phyloP scores from a whole-genome alignment of 192 early-diverging fungal genomes.

The Entrophospora sp. region DNA sequence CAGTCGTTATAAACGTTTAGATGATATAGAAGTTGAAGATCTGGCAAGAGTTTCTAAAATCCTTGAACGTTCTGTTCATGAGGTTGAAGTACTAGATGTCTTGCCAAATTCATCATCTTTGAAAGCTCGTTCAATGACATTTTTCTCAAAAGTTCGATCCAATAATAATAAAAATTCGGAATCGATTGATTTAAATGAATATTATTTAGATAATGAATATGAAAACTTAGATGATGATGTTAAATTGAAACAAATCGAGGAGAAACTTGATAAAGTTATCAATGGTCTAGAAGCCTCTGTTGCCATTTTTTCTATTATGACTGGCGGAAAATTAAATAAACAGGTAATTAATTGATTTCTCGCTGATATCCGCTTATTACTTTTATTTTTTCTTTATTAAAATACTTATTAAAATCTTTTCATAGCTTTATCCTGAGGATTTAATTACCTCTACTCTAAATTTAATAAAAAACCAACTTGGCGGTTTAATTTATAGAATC shows the following conservation, averaged over 20 bases:
- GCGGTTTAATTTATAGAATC: constrained; percentile 3
- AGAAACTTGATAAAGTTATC: constrained; percentile 6
- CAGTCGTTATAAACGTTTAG: constrained; percentile 2
- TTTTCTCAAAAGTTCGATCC: background rate
- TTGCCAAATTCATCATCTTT: background rate
- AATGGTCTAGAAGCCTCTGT: constrained; percentile 18
- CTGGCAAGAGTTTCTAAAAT: constrained; percentile 13
- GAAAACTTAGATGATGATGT: background rate
- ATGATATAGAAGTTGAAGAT: constrained; percentile 18
- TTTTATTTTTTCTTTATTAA: background rate
- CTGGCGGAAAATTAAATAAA: constrained; percentile 20
- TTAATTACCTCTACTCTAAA: constrained; percentile 18
- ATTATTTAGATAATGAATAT: background rate
- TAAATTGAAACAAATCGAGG: background rate
- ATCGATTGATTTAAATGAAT: background rate
- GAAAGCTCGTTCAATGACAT: too few relatives aligned
- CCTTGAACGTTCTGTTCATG: constrained; percentile 13
- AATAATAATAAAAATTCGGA: background rate
- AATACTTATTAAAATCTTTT: background rate
- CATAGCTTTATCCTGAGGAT: constrained; percentile 21
- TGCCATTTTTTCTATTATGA: constrained; percentile 18
- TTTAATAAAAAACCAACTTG: constrained; percentile 18
- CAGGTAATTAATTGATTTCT: too few relatives aligned
- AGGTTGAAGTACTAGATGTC: constrained; percentile 6
- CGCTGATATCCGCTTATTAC: background rate